A percentile compares a stretch with the other conserved stretches of the same genome.
These are phyloP conservation scores for Streptanthus diversifolius DNA, from an alignment of 345 rosid species.

Conservation along the genomic window DNA sequence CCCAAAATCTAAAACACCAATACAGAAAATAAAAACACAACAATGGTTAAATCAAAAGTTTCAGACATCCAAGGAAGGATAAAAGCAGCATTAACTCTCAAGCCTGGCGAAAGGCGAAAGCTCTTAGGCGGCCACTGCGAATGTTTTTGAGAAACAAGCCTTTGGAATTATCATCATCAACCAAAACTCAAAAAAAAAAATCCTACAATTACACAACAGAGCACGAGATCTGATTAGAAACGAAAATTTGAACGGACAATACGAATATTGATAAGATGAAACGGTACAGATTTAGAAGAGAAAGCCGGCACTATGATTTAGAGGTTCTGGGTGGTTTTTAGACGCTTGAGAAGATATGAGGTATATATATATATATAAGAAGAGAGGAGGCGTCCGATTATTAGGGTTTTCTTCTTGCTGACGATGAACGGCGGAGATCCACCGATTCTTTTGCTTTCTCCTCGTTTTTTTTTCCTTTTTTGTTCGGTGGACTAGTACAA, in stretches of 20 bases:
- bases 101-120: conserved; percentile 69
- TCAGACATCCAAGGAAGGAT: conserved; percentile 66
- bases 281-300: background rate
- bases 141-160: conserved; percentile 78
- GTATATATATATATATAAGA: conserved; percentile 8
- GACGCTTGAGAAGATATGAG: background rate
- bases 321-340: background rate
- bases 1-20: background rate
- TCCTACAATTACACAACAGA: background rate
- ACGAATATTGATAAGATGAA: too few relatives aligned
- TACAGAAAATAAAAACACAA: background rate
- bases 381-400: conserved; percentile 23
- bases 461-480: background rate
- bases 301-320: background rate
- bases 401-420: conserved; percentile 23
- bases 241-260: background rate
- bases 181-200: too few relatives aligned
- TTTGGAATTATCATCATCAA: conserved; percentile 42
- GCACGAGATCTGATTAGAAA: background rate
- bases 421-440: conserved; percentile 23
- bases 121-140: conserved; percentile 75
- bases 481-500: background rate
- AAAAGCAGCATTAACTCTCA: conserved; percentile 52
- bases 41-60: background rate
- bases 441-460: too few relatives aligned